A percentile compares a stretch with the other conserved stretches of the same genome.
These are phyloP conservation scores for Sphaerulina vaccinii DNA, from an alignment of 2,329 filamentous ascomycete species.

Conservation along the genomic window DNA sequence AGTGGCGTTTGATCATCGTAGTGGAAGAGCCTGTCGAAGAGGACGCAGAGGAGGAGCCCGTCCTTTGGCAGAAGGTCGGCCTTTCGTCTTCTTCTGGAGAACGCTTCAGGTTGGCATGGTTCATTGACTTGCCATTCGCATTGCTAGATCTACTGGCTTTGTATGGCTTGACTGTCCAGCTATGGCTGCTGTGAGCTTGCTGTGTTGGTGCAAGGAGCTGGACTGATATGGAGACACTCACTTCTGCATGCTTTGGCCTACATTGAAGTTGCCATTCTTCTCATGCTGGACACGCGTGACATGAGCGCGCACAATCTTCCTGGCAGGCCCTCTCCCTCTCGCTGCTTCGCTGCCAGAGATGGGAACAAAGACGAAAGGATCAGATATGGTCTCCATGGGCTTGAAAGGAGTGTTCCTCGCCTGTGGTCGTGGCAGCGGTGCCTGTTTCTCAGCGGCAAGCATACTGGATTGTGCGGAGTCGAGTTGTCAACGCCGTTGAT, in stretches of 20 bases:
- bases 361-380: constrained; percentile 2
- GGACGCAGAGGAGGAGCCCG: neutral
- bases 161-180: constrained; percentile 6
- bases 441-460: constrained; percentile 1
- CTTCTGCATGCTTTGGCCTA: constrained; percentile 7
- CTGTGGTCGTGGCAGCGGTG: neutral
- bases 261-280: constrained; percentile 7
- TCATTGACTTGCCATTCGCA: neutral
- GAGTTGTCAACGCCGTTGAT: neutral
- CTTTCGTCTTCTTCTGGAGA: neutral
- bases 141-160: neutral
- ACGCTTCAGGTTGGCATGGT: neutral
- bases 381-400: constrained; percentile 1
- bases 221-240: neutral
- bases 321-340: neutral
- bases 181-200: neutral
- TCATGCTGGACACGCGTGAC: constrained; percentile 7
- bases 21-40: neutral
- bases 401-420: neutral
- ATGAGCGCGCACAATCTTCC: constrained; percentile 4
- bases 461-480: neutral
- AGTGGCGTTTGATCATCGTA: neutral
- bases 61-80: neutral
- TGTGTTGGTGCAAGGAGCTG: neutral
- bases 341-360: constrained; percentile 2